phyloP scores from a whole-genome alignment of 2,329 filamentous ascomycete genomes.

The Acrodontium crateriforme region DNA sequence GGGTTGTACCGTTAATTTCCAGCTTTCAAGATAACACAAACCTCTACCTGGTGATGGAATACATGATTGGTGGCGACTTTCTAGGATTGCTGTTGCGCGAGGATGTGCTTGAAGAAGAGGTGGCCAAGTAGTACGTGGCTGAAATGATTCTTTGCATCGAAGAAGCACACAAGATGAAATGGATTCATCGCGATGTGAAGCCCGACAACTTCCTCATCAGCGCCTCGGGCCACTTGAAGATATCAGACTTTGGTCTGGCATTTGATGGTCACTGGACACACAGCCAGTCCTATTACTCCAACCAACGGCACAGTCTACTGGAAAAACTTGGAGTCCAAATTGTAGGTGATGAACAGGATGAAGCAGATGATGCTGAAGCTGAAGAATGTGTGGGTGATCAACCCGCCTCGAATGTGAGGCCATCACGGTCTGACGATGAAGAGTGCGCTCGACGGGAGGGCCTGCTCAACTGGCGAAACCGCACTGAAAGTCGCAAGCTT shows the following conservation, averaged over 20 bases:
- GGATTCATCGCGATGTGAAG: constrained; percentile 93
- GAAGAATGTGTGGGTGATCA: constrained; percentile 9
- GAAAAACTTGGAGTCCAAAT: constrained; percentile 62
- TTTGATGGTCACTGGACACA: constrained; percentile 95
- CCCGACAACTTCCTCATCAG: constrained; percentile 94
- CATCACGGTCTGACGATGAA: constrained; percentile 11
- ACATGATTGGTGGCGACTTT: constrained; percentile 94
- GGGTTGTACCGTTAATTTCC: constrained; percentile 76
- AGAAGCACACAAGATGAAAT: constrained; percentile 73
- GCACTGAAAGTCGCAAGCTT: constrained; percentile 47
- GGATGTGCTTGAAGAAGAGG: constrained; percentile 63
- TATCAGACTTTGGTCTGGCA: constrained; percentile 89
- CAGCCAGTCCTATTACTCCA: constrained; percentile 73
- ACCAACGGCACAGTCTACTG: constrained; percentile 65
- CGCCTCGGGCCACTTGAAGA: constrained; percentile 77
- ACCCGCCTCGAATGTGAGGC: constrained; percentile 5
- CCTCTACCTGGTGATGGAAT: constrained; percentile 93
- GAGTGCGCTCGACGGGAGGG: constrained; percentile 18
- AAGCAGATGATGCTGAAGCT: constrained; percentile 30
- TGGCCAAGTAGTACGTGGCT: constrained; percentile 76
- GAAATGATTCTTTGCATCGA: constrained; percentile 96
- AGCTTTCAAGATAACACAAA: constrained; percentile 79
- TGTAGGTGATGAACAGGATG: constrained; percentile 60
- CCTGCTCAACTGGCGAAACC: constrained; percentile 30
- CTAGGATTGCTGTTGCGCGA: constrained; percentile 74